A percentile compares a stretch with the other conserved stretches of the same genome.
Conservation (phyloP, 768 basidiomycete species). For the Pleurotus tuber-regium region DNA sequence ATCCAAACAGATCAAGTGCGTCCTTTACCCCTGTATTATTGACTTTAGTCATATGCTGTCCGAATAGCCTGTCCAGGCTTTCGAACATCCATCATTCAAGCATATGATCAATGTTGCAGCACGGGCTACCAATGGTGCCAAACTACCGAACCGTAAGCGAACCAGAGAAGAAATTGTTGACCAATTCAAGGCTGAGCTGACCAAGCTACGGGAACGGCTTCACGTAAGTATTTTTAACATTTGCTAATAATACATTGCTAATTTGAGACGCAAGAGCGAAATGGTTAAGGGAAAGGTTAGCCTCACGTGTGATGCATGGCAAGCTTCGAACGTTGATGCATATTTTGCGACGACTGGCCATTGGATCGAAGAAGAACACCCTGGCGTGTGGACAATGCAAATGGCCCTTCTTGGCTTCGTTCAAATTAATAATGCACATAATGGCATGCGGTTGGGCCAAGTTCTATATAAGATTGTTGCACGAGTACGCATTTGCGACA, state of each 20-base stretch:
- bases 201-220: background rate
- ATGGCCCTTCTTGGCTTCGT: conserved; percentile 33
- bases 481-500: conserved; percentile 24
- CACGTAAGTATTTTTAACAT: background rate
- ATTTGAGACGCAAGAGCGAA: conserved; percentile 1
- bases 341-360: conserved; percentile 39
- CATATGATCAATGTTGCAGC: conserved; percentile 36
- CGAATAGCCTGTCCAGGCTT: conserved; percentile 29
- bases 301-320: conserved; percentile 39
- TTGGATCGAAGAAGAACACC: conserved; percentile 32
- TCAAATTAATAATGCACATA: conserved; percentile 32
- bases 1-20: no score
- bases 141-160: conserved; percentile 27
- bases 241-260: background rate
- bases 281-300: conserved; percentile 16
- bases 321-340: conserved; percentile 32
- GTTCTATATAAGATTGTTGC: conserved; percentile 33
- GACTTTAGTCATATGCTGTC: no score
- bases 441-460: conserved; percentile 30
- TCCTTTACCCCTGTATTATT: no score
- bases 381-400: conserved; percentile 24
- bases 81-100: conserved; percentile 34
- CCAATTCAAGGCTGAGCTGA: conserved; percentile 19
- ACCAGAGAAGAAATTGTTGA: conserved; percentile 25
- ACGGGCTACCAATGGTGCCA: conserved; percentile 32